phyloP scores from a whole-genome alignment of 2,329 filamentous ascomycete species.

The Fusarium penzigii region DNA sequence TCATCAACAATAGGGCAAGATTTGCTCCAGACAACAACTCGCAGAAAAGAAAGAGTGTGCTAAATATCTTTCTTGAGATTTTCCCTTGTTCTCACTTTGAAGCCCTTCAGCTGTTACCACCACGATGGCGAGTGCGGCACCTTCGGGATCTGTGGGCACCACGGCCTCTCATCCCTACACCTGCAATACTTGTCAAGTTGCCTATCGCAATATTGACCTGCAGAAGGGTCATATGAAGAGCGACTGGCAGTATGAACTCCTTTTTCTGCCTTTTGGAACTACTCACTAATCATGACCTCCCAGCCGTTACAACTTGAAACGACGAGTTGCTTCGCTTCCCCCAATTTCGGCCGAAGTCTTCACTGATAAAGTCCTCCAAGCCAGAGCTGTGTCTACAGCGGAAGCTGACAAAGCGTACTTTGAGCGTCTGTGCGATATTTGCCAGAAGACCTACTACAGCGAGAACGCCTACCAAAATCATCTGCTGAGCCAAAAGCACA shows the following conservation, averaged over 20 bases:
- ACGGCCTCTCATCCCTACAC: conserved; percentile 80
- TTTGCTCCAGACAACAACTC: not conserved
- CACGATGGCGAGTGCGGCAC: conserved; percentile 48
- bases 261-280: not conserved
- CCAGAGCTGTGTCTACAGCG: conserved; percentile 79
- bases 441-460: conserved; percentile 92
- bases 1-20: not conserved
- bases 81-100: not conserved
- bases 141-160: conserved; percentile 34
- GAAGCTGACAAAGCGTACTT: conserved; percentile 88
- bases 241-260: conserved; percentile 85
- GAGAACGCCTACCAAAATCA: conserved; percentile 96
- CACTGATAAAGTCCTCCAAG: conserved; percentile 91
- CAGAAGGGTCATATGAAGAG: conserved; percentile 97
- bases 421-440: conserved; percentile 78
- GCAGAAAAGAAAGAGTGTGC: not conserved
- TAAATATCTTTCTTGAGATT: not conserved
- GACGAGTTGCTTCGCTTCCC: conserved; percentile 84
- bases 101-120: not conserved
- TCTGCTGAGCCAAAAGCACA: conserved; percentile 87
- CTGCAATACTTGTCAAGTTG: conserved; percentile 97
- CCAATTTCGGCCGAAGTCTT: conserved; percentile 92
- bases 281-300: conserved; percentile 1
- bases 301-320: conserved; percentile 94
- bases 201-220: conserved; percentile 89